Base-by-base conservation (phyloP, 345 rosid species). In the Mercurialis annua region DNA sequence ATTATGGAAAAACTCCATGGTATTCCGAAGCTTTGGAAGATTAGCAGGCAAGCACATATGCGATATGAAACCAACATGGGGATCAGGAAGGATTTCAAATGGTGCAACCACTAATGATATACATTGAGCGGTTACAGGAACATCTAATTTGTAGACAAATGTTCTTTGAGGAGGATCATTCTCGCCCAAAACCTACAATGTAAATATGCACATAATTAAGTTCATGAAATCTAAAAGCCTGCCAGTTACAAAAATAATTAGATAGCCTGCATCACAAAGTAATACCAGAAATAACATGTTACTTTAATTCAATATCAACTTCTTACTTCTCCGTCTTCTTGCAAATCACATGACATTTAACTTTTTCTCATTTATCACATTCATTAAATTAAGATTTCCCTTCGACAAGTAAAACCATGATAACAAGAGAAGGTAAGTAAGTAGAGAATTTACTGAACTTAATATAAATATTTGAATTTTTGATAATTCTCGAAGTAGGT, bases 71-170 rank as follows among this genome's bases (percentile, higher is more conserved):
- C 73, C 71, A 74, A 84, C 80, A 63, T 77, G 81, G 69, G 58
- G 81, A 71, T 94, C 95, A 60, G 99, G 95, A 72, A 85, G 71
- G 66, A 94, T 77, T 82, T 91, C 89, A 77, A 91, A 82, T 64
- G 95, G 92, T 65, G 92, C 97, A 71, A 90, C 97, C 50, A 81
- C 89, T 86, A 94, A 78, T 55, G 97, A 84, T 85, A 94, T 92
- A 89, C 92, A 84, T 71, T 77, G 84, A 64, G 97, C 88, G 68
- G 87, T 66, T 53, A 89, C 88, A 55, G 96, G 96, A 81, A 87
- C 82, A 77, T 88, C 87, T 78, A 91, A 79, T 77, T 71, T 90
- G 64, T 91, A 91, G 47, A 89, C 97, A 78, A 78, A 94, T 7
- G 96, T 89, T 78, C 86, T 94, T 26, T 76, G 88, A 59, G 93